Evolutionary conservation across 805 yeast genomes (phyloP).

Genomic region (Naumovozyma dairenensis): DNA sequence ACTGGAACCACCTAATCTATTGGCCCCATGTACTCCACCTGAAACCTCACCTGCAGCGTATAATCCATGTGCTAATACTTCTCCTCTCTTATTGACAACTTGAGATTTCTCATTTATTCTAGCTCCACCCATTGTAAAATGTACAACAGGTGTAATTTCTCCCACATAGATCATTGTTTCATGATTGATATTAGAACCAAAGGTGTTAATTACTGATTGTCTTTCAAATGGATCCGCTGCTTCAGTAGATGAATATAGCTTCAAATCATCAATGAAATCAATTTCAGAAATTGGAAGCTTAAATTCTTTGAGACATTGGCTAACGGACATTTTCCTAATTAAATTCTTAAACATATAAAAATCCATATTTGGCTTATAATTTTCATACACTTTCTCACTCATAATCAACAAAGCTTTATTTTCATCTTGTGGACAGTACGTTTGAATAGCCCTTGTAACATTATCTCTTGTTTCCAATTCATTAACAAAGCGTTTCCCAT

Average conservation of each 20-base stretch:
- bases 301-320: slow-evolving; percentile 23
- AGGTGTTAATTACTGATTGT: slow-evolving; percentile 25
- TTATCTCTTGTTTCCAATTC: slow-evolving; percentile 45
- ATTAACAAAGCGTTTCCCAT: slow-evolving; percentile 43
- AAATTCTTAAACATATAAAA: slow-evolving; percentile 38
- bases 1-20: slow-evolving; percentile 51
- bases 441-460: slow-evolving; percentile 37
- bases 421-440: slow-evolving; percentile 22
- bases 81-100: slow-evolving; percentile 30
- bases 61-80: slow-evolving; percentile 34
- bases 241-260: slow-evolving; percentile 15
- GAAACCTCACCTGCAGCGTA: slow-evolving; percentile 61
- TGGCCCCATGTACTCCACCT: slow-evolving; percentile 61
- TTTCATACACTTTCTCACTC: slow-evolving; percentile 36
- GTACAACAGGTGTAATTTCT: slow-evolving; percentile 51
- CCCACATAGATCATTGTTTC: slow-evolving; percentile 36
- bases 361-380: slow-evolving; percentile 40
- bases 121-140: slow-evolving; percentile 62
- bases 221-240: slow-evolving; percentile 31
- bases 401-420: slow-evolving; percentile 31
- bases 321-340: slow-evolving; percentile 23
- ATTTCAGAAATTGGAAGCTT: slow-evolving; percentile 16
- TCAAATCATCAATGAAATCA: slow-evolving; percentile 20
- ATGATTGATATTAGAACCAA: slow-evolving; percentile 18
- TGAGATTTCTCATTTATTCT: slow-evolving; percentile 40